Evolutionary conservation across 2,329 filamentous ascomycete genomes (phyloP).

Genomic region (Pestalotiopsis sp.): DNA sequence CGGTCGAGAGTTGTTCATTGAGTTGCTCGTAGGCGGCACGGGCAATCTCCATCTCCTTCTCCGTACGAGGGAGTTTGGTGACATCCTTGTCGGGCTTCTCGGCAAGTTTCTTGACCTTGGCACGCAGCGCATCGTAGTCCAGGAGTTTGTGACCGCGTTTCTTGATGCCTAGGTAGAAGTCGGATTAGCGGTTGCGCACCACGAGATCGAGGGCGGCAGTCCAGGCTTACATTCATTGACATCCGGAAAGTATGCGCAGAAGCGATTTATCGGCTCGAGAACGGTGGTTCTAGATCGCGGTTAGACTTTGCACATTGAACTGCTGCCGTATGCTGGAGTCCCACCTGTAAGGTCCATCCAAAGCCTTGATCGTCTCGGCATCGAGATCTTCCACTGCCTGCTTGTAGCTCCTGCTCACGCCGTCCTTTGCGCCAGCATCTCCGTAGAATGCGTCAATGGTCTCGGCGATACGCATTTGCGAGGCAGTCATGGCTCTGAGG

Average conservation of each 20-base stretch:
- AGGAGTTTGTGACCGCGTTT: conserved; percentile 98
- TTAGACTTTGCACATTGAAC: conserved; percentile 11
- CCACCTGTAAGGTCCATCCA: conserved; percentile 91
- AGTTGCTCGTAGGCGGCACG: conserved; percentile 93
- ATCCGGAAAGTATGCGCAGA: conserved; percentile 98
- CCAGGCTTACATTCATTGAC: conserved; percentile 83
- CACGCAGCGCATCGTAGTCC: conserved; percentile 94
- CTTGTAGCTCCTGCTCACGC: conserved; percentile 96
- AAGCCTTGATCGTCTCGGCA: conserved; percentile 95
- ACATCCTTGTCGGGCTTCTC: conserved; percentile 99
- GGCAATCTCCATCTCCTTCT: conserved; percentile 95
- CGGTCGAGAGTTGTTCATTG: conserved; percentile 92
- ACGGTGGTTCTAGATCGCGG: conserved; percentile 73
- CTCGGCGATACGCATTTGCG: conserved; percentile 98
- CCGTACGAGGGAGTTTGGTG: conserved; percentile 90
- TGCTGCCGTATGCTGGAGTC: conserved; percentile 8
- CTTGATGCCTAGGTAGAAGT: conserved; percentile 73
- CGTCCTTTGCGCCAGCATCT: conserved; percentile 90
- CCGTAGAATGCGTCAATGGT: conserved; percentile 99
- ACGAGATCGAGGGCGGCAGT: neutral
- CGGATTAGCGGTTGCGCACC: neutral
- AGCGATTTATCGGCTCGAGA: conserved; percentile 90
- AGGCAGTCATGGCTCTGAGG: conserved; percentile 96
- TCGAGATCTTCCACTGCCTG: conserved; percentile 97
- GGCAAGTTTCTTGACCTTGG: conserved; percentile 93